These are phyloP conservation scores for Petrea volubilis DNA, from an alignment of 257 asterid genomes.

Conservation along the genomic window DNA sequence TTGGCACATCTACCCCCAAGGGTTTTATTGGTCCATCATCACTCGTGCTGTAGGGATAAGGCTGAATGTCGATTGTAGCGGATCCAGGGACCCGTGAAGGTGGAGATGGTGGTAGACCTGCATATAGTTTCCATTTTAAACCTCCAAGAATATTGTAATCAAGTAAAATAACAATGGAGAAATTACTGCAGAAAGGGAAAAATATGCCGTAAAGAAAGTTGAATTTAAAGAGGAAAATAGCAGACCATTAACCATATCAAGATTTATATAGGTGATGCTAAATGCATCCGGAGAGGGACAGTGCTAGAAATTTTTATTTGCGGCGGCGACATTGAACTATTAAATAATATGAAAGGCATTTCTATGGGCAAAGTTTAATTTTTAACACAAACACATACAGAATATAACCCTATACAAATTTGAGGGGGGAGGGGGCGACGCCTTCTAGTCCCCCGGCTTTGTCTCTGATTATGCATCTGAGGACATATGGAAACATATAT, in stretches of 20 bases:
- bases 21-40: slow-evolving; percentile 69
- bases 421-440: too few relatives aligned
- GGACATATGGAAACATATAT: too few relatives aligned
- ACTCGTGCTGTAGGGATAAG: slow-evolving; percentile 39
- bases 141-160: slow-evolving; percentile 6
- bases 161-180: background rate
- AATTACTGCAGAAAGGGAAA: background rate
- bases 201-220: background rate
- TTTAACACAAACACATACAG: too few relatives aligned
- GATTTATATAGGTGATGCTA: too few relatives aligned
- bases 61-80: slow-evolving; percentile 49
- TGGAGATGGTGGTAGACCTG: slow-evolving; percentile 93
- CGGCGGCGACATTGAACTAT: too few relatives aligned
- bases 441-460: too few relatives aligned
- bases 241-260: background rate
- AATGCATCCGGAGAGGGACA: too few relatives aligned
- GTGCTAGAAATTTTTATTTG: too few relatives aligned
- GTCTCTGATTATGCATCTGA: too few relatives aligned
- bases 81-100: slow-evolving; percentile 53
- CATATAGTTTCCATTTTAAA: slow-evolving; percentile 21
- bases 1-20: slow-evolving; percentile 70
- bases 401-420: too few relatives aligned
- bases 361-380: too few relatives aligned
- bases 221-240: background rate
- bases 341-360: too few relatives aligned